Base-by-base conservation (phyloP, 331 rosid genomes). In the Spiraea crenata region DNA sequence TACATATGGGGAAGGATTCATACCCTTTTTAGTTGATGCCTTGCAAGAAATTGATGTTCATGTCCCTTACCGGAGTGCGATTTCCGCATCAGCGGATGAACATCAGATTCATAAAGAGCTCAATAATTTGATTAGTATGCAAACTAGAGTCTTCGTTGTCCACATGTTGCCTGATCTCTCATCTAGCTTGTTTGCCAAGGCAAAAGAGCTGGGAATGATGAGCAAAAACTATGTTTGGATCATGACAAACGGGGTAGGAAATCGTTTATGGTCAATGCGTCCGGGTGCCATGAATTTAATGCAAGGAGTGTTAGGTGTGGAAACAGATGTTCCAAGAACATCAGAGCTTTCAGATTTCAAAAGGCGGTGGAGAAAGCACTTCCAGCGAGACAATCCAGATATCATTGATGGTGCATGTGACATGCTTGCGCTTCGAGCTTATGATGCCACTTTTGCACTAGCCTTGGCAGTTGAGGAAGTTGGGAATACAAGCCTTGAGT, bases 261-360 rank as follows among this genome's bases (percentile, higher is more conserved):
- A 76, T 59, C 45, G 6, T 4, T 63, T 76, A 4, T 38, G 1
- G 13, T 8, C 62, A 1, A 6, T 46, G 5, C 10, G 44, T 37
- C 8, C 61, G 47, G 12, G 51, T 15, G 64, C 2, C 2, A 9
- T 59, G 5, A 54, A 57, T 14, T 58, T 82, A 8, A 76, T 83
- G 84, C 79, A 83, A 39, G 84, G 87, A 6, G 77, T 69, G 0
- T 11, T 83, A 14, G 82, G 80, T 17, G 76, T 85, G 3, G 76
- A 67, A 70, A 61, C 68, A 11, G 37, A 67, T 14, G 42, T 85
- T 35, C 81, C 79, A 0, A 46, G 5, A 45, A 44, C 77, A 12
- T 41, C 0, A 16, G 31, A 50, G 61, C 69, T 79, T 2, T 6
- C 41, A 20, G 17, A 42, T 8, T 77, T 82, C 62, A 74, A 4